phyloP scores from a whole-genome alignment of 768 basidiomycete genomes.

The Leccinum variicolor region DNA sequence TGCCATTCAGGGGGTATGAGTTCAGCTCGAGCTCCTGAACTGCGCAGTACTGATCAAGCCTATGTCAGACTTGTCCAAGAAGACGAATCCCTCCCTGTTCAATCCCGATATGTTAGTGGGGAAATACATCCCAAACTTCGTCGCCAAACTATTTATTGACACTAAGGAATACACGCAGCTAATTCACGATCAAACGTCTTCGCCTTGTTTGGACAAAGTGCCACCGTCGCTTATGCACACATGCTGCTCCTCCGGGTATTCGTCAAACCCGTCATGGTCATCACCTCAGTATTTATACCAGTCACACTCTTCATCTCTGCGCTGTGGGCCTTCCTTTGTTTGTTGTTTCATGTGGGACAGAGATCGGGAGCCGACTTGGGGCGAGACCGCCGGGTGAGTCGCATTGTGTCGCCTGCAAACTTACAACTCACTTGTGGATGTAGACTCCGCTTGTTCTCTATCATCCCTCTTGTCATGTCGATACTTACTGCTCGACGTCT shows the following conservation, averaged over 20 bases:
- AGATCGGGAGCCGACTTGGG: conserved; percentile 65
- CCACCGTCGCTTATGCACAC: conserved; percentile 65
- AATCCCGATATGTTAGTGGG: conserved; percentile 93
- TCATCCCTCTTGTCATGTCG: conserved; percentile 69
- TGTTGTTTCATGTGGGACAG: conserved; percentile 69
- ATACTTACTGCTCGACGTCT: conserved; percentile 70
- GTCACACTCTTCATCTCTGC: conserved; percentile 70
- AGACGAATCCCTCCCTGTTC: conserved; percentile 87
- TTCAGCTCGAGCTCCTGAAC: conserved; percentile 15
- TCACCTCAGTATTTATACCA: conserved; percentile 76
- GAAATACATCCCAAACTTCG: conserved; percentile 96
- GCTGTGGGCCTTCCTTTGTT: conserved; percentile 80
- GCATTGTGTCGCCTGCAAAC: neutral
- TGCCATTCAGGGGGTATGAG: conserved; percentile 96
- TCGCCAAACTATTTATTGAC: conserved; percentile 84
- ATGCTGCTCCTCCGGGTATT: conserved; percentile 72
- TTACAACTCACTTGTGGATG: conserved; percentile 7
- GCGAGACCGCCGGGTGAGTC: conserved; percentile 74
- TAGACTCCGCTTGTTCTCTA: conserved; percentile 60
- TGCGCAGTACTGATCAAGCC: neutral
- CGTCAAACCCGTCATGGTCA: conserved; percentile 79
- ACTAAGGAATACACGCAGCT: conserved; percentile 86
- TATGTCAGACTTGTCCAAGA: conserved; percentile 85
- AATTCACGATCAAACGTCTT: conserved; percentile 95
- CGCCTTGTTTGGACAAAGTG: conserved; percentile 93